Evolutionary conservation across 805 yeast genomes (phyloP), one percentile per base, ranked within the genome.

Genomic region (Teunomyces panamensis): DNA sequence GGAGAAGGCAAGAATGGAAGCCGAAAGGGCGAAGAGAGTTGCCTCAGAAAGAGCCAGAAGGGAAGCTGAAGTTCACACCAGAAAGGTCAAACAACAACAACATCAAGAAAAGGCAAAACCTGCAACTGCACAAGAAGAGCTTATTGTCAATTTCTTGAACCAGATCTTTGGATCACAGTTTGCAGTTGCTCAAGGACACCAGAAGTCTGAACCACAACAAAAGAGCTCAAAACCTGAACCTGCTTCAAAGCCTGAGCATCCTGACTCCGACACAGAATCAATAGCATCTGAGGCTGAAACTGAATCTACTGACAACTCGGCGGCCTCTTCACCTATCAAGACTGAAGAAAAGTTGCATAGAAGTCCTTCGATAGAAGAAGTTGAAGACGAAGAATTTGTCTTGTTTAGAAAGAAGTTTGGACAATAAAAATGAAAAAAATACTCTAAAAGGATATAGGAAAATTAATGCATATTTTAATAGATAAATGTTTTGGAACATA

Each of bases 351-450:
- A 51, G 16, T 53, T 65, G 14, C 62, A 56, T 28, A 62, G 52
- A 37, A 62, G 55, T 42, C 71, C 72, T 4, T 62, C 68, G 0
- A 20, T 62, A 37, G 64, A 61, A 34, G 64, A 60, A 29, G 62
- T 60, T 2, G 65, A 61, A 30, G 66, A 62, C 43, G 65, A 62
- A 39, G 65, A 62, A 47, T 71, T 67, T 52, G 71, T 71, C 9
- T 57, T 68, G 63, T 63, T 70, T 48, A 66, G 70, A 46, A 72
- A 71, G 56, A 70, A 63, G 50, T 68, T 68, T 47, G 69, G 67
- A 14, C 49, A 57, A 10, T 44, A 34, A 11, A 10, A n/a, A 20
- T 7, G 39, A 9, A 35, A 9, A 35, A 9, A 32, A 32, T 32
- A 7, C 13, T 17, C 8, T 35, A 17, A 20, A 17, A 9, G 35